phyloP scores from a whole-genome alignment of 2,329 filamentous ascomycete genomes.

The Phialophora expanda region DNA sequence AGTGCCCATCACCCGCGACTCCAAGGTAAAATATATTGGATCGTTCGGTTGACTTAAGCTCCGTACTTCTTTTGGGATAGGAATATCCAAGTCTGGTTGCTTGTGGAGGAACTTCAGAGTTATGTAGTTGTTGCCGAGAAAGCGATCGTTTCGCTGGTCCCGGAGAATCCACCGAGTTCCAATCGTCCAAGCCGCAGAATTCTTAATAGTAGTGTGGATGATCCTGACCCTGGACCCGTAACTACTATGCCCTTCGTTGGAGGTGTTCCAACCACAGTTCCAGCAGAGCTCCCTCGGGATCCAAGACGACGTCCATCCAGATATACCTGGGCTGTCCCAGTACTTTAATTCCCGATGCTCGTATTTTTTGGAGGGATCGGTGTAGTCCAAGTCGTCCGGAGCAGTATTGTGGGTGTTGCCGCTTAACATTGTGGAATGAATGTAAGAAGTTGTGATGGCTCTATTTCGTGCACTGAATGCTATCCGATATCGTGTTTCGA shows the following conservation, averaged over 20 bases:
- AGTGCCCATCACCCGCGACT: slow-evolving; percentile 15
- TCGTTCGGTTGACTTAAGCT: slow-evolving; percentile 14
- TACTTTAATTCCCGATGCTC: background rate
- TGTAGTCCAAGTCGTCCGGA: slow-evolving; percentile 21
- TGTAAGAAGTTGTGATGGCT: background rate
- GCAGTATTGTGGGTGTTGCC: slow-evolving; percentile 9
- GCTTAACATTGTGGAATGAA: slow-evolving; percentile 12
- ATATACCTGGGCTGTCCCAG: no score
- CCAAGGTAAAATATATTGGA: slow-evolving; percentile 21
- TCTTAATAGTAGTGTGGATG: slow-evolving; percentile 8
- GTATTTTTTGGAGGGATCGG: slow-evolving; percentile 16
- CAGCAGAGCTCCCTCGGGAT: slow-evolving; percentile 5
- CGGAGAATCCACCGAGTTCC: slow-evolving; percentile 21
- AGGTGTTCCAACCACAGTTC: background rate
- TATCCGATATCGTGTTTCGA: background rate
- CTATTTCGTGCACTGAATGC: background rate
- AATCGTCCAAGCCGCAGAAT: slow-evolving; percentile 17
- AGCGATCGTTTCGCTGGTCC: slow-evolving; percentile 19
- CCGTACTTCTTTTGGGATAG: slow-evolving; percentile 16
- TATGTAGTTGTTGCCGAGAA: slow-evolving; percentile 22
- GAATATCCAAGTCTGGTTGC: slow-evolving; percentile 21
- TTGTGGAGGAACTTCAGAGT: slow-evolving; percentile 23
- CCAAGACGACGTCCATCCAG: no score
- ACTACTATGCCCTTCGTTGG: background rate
- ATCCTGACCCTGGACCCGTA: slow-evolving; percentile 18